Conservation (phyloP, 2,329 filamentous ascomycete species). For the Hortaea werneckii region DNA sequence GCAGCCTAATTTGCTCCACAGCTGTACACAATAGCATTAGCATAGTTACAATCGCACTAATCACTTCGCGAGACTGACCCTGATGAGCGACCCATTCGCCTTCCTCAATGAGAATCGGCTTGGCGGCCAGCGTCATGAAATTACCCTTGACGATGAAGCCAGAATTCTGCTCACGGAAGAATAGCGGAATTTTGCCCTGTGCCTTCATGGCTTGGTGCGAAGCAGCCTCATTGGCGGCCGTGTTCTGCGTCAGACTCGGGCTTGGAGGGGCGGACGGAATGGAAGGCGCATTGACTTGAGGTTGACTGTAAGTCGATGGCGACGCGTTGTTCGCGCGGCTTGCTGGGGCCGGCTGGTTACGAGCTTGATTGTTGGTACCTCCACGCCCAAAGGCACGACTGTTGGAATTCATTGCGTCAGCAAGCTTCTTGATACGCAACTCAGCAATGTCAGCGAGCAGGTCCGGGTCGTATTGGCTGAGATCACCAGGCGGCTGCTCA, state of each 20-base stretch:
- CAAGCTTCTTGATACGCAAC: neutral
- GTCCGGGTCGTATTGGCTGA: too few relatives aligned
- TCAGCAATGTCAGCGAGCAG: neutral
- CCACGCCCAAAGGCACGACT: conserved; percentile 25
- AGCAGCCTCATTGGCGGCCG: conserved; percentile 56
- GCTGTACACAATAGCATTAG: conserved; percentile 41
- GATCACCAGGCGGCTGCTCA: too few relatives aligned
- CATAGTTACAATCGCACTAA: too few relatives aligned
- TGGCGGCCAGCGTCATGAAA: conserved; percentile 89
- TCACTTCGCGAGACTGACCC: conserved; percentile 45
- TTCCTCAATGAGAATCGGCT: conserved; percentile 85
- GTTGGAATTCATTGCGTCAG: conserved; percentile 1
- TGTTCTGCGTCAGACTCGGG: conserved; percentile 47
- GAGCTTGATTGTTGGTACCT: conserved; percentile 10
- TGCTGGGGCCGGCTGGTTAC: conserved; percentile 18
- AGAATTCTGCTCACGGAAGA: conserved; percentile 65
- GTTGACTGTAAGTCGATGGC: conserved; percentile 22
- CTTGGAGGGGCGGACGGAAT: conserved; percentile 23
- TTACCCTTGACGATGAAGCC: conserved; percentile 93
- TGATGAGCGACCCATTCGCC: conserved; percentile 96
- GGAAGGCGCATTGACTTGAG: conserved; percentile 17
- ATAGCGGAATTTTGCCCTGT: conserved; percentile 58
- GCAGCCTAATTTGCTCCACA: conserved; percentile 81
- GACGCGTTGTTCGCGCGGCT: conserved; percentile 23
- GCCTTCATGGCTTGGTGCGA: conserved; percentile 17